phyloP scores from a whole-genome alignment of 1,139 yeast species.

The Taiozyma sp. region DNA sequence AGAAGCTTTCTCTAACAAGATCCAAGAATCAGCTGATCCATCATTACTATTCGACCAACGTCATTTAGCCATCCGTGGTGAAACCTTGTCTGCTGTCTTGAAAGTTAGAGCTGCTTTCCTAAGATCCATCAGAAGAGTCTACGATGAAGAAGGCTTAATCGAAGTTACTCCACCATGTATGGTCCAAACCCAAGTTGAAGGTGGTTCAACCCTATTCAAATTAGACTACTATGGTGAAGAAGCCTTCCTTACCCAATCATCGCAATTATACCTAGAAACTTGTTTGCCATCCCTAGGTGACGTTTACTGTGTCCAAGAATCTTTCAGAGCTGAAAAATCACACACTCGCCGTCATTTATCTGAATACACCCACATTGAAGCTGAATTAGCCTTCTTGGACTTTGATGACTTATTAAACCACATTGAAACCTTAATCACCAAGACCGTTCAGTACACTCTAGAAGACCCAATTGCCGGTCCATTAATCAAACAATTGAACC shows the following conservation, averaged over 20 bases:
- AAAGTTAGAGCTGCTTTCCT: constrained; percentile 85
- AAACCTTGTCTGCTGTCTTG: constrained; percentile 89
- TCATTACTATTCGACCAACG: constrained; percentile 89
- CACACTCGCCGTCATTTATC: constrained; percentile 98
- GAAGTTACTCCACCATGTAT: constrained; percentile 99
- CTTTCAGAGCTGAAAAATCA: constrained; percentile 98
- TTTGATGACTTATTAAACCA: constrained; percentile 85
- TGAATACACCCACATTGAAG: constrained; percentile 96
- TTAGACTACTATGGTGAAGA: constrained; percentile 96
- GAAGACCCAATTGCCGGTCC: constrained; percentile 93
- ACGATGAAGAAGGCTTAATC: constrained; percentile 63
- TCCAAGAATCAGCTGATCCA: constrained; percentile 92
- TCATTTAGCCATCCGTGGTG: constrained; percentile 93
- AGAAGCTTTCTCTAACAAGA: constrained; percentile 89
- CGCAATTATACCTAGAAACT: constrained; percentile 95
- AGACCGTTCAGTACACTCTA: constrained; percentile 65
- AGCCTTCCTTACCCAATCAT: constrained; percentile 94
- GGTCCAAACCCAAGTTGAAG: constrained; percentile 99
- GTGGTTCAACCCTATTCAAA: constrained; percentile 94
- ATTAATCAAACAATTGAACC: constrained; percentile 85
- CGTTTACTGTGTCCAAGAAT: constrained; percentile 95
- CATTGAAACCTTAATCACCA: constrained; percentile 72
- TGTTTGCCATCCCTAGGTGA: constrained; percentile 95
- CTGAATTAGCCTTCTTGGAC: constrained; percentile 80
- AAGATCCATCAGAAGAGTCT: constrained; percentile 69